phyloP scores from a whole-genome alignment of 345 rosid species.

The Bruguiera sexangula region DNA sequence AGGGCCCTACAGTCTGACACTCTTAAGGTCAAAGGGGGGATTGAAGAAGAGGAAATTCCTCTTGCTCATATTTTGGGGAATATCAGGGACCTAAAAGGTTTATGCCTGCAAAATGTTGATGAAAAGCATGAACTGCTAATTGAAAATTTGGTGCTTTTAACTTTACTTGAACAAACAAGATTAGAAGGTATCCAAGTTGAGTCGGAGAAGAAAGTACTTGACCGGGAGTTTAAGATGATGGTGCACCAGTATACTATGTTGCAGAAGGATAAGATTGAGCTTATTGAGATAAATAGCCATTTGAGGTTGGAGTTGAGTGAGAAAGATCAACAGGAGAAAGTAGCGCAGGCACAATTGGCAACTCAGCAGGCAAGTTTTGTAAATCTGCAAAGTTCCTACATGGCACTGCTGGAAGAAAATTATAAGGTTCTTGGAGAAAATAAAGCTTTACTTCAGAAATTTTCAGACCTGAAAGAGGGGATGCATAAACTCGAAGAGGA shows the following conservation, averaged over 20 bases:
- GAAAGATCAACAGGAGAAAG: constrained; percentile 39
- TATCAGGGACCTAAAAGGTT: constrained; percentile 53
- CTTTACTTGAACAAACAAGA: constrained; percentile 49
- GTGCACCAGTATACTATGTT: constrained; percentile 34
- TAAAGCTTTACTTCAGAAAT: constrained; percentile 37
- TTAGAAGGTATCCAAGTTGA: constrained; percentile 50
- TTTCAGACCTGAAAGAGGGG: constrained; percentile 47
- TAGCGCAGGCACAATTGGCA: constrained; percentile 41
- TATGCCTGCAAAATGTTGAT: constrained; percentile 45
- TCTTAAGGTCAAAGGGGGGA: constrained; percentile 33
- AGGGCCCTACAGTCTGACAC: constrained; percentile 59
- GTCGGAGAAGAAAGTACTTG: constrained; percentile 42
- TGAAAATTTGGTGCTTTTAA: constrained; percentile 69
- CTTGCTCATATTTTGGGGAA: constrained; percentile 49
- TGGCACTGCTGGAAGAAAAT: constrained; percentile 49
- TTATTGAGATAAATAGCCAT: constrained; percentile 52
- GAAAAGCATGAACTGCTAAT: constrained; percentile 59
- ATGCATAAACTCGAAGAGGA: constrained; percentile 54
- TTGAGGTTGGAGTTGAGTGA: constrained; percentile 48
- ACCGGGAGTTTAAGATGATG: constrained; percentile 38
- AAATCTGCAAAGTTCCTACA: constrained; percentile 47
- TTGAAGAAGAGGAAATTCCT: constrained; percentile 42
- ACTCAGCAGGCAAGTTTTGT: constrained; percentile 38
- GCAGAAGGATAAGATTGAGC: constrained; percentile 51
- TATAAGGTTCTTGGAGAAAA: constrained; percentile 44